Conservation (phyloP, 2,329 filamentous ascomycete species). For the Phyllosticta citribraziliensis region DNA sequence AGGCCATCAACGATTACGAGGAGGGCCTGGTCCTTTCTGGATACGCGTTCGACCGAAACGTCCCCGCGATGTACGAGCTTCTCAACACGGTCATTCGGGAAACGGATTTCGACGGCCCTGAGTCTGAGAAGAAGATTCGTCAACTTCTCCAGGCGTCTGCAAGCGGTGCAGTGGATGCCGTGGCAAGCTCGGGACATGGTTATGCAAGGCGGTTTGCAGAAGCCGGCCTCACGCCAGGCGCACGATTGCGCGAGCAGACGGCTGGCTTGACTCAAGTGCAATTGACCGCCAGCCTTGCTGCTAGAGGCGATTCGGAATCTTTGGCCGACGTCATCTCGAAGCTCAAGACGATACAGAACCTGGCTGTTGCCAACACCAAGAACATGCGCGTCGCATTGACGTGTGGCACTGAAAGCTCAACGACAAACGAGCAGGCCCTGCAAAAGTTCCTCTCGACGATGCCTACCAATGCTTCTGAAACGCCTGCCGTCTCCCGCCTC, state of each 20-base stretch:
- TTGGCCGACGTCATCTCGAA: constrained; percentile 69
- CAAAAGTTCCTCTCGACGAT: constrained; percentile 57
- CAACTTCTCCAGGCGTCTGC: constrained; percentile 80
- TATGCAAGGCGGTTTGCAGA: constrained; percentile 80
- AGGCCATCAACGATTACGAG: constrained; percentile 56
- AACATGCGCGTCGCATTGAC: constrained; percentile 74
- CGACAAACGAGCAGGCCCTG: constrained; percentile 60
- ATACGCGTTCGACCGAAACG: constrained; percentile 80
- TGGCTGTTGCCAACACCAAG: constrained; percentile 59
- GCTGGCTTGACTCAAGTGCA: constrained; percentile 84
- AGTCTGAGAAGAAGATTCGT: constrained; percentile 71
- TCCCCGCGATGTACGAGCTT: constrained; percentile 84
- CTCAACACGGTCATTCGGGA: constrained; percentile 71
- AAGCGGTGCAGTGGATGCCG: constrained; percentile 82
- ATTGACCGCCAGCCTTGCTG: constrained; percentile 68
- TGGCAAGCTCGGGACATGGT: constrained; percentile 81
- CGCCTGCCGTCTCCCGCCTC: constrained; percentile 16
- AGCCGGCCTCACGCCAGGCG: constrained; percentile 62
- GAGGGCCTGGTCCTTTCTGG: constrained; percentile 81
- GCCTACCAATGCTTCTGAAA: constrained; percentile 32
- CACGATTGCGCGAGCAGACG: constrained; percentile 72
- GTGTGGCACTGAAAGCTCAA: constrained; percentile 65
- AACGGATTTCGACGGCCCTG: constrained; percentile 78
- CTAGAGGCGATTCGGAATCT: constrained; percentile 57
- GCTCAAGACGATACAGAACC: constrained; percentile 72